phyloP scores from a whole-genome alignment of 2,329 filamentous ascomycete species.

The Teratosphaeriaceae sp. region DNA sequence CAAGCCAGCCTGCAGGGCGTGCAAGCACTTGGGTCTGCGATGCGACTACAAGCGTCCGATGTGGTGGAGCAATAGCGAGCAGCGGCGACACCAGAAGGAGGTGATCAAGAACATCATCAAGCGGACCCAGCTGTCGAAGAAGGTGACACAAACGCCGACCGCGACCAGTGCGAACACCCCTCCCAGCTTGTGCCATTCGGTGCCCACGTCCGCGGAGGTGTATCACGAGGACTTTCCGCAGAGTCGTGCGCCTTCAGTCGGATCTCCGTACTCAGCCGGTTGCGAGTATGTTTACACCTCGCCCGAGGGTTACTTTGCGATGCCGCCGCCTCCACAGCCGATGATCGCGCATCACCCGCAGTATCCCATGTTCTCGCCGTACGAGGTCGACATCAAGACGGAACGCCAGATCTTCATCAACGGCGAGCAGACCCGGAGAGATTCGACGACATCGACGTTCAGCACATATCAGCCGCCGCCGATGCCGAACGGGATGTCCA shows the following conservation, averaged over 20 bases:
- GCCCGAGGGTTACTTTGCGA: constrained; percentile 52
- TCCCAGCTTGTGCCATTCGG: constrained; percentile 71
- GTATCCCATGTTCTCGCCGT: constrained; percentile 63
- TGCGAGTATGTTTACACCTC: constrained; percentile 59
- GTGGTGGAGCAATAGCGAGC: constrained; percentile 96
- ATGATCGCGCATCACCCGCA: constrained; percentile 18
- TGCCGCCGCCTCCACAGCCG: constrained; percentile 47
- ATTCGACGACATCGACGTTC: constrained; percentile 87
- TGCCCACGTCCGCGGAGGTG: constrained; percentile 67
- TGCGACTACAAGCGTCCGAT: constrained; percentile 96
- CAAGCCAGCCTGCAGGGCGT: constrained; percentile 58
- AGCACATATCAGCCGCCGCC: constrained; percentile 82
- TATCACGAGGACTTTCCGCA: constrained; percentile 68
- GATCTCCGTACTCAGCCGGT: constrained; percentile 65
- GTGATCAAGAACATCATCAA: constrained; percentile 97
- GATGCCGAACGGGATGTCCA: constrained; percentile 56
- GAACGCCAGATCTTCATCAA: constrained; percentile 92
- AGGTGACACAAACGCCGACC: constrained; percentile 49
- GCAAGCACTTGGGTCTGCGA: constrained; percentile 66
- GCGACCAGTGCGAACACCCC: constrained; percentile 54
- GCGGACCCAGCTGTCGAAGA: constrained; percentile 89
- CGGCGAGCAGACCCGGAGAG: constrained; percentile 74
- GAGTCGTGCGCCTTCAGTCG: constrained; percentile 69
- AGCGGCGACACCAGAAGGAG: constrained; percentile 81
- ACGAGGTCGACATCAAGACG: constrained; percentile 93